Conservation (phyloP, 805 yeast genomes). For the Naumovozyma baii region DNA sequence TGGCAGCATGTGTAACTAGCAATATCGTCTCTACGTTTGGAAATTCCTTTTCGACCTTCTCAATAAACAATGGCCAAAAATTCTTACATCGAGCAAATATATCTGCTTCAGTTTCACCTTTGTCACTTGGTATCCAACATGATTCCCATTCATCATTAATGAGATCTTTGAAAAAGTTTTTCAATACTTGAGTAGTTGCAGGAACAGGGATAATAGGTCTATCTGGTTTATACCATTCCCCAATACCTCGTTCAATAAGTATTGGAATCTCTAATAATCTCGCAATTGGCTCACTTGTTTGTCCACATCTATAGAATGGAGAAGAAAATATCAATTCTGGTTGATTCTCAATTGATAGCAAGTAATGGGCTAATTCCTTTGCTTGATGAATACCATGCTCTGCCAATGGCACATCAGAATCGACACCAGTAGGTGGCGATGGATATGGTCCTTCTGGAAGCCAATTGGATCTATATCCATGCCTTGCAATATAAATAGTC, state of each 20-base stretch:
- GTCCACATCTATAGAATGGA: constrained; percentile 84
- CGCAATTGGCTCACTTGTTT: constrained; percentile 69
- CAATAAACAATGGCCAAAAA: constrained; percentile 50
- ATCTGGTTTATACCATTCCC: constrained; percentile 79
- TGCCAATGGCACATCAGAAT: constrained; percentile 81
- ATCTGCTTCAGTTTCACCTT: constrained; percentile 71
- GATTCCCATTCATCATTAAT: constrained; percentile 41
- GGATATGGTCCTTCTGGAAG: constrained; percentile 55
- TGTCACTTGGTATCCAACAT: constrained; percentile 46
- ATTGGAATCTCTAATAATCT: constrained; percentile 48
- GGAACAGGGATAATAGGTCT: constrained; percentile 64
- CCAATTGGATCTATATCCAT: constrained; percentile 90
- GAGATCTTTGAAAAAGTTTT: constrained; percentile 43
- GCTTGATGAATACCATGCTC: constrained; percentile 87
- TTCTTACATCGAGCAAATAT: constrained; percentile 49
- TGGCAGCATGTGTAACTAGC: constrained; percentile 88
- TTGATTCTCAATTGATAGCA: constrained; percentile 42
- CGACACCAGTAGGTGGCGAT: constrained; percentile 79
- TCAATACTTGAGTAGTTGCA: constrained; percentile 41
- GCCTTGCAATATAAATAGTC: constrained; percentile 66
- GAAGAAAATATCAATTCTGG: constrained; percentile 69
- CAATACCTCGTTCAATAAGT: constrained; percentile 69
- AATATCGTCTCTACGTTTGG: constrained; percentile 58
- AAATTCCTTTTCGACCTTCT: constrained; percentile 42
- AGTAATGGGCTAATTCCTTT: constrained; percentile 56